Conservation (phyloP, 805 yeast species). For the Ascoidea asiatica region DNA sequence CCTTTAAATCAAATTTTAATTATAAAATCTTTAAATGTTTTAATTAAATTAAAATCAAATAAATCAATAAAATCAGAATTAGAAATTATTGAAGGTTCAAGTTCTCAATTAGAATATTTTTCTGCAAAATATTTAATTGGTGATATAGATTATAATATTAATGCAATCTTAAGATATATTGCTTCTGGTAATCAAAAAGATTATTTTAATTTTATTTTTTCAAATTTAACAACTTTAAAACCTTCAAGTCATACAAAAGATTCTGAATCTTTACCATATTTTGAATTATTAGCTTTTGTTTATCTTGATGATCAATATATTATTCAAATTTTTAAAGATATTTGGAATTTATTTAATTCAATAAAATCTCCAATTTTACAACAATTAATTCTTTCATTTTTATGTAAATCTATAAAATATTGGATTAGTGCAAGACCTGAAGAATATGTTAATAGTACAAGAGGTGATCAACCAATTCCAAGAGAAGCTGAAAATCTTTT, state of each 20-base stretch:
- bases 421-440: slow-evolving; percentile 39
- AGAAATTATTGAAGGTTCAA: slow-evolving; percentile 5
- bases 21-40: slow-evolving; percentile 2
- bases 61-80: slow-evolving; percentile 5
- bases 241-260: slow-evolving; percentile 15
- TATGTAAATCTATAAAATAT: slow-evolving; percentile 29
- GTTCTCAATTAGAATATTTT: slow-evolving; percentile 7
- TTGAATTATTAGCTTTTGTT: slow-evolving; percentile 32
- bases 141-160: slow-evolving; percentile 8
- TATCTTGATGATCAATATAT: slow-evolving; percentile 26
- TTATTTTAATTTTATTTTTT: slow-evolving; percentile 4
- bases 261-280: slow-evolving; percentile 24
- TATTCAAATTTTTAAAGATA: slow-evolving; percentile 23
- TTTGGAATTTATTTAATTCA: slow-evolving; percentile 22
- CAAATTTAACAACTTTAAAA: no score
- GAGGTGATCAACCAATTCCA: neutral
- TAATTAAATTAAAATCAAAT: slow-evolving; percentile 6
- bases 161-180: slow-evolving; percentile 6
- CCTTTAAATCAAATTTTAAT: slow-evolving; percentile 4
- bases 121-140: slow-evolving; percentile 6
- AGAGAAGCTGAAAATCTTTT: neutral
- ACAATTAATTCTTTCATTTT: slow-evolving; percentile 28
- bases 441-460: slow-evolving; percentile 21
- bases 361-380: slow-evolving; percentile 32
- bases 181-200: slow-evolving; percentile 6